These are phyloP conservation scores for Tulasnella sp. DNA, from an alignment of 768 basidiomycete genomes.

Conservation along the genomic window DNA sequence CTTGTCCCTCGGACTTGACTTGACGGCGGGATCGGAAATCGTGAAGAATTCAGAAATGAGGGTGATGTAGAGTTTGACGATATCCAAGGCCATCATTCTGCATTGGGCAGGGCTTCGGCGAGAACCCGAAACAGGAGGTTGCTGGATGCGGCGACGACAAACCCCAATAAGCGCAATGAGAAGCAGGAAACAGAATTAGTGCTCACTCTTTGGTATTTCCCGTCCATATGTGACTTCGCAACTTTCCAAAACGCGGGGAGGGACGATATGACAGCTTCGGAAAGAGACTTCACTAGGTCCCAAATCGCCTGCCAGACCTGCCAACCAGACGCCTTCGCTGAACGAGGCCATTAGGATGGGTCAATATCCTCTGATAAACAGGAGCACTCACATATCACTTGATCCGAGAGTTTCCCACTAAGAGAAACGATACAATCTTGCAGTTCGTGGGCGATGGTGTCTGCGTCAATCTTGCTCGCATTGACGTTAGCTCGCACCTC, in stretches of 20 bases:
- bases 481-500: conserved; percentile 1
- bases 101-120: conserved; percentile 75
- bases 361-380: neutral
- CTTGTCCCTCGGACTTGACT: conserved; percentile 21
- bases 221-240: conserved; percentile 80
- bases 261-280: conserved; percentile 69
- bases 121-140: conserved; percentile 31
- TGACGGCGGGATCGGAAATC: conserved; percentile 65
- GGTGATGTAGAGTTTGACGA: conserved; percentile 74
- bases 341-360: neutral
- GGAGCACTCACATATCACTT: conserved; percentile 38
- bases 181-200: neutral
- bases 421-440: conserved; percentile 45
- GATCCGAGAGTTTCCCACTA: conserved; percentile 52
- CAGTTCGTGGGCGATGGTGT: conserved; percentile 44
- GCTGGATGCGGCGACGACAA: conserved; percentile 20
- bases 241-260: conserved; percentile 94
- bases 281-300: conserved; percentile 72
- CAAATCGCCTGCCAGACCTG: conserved; percentile 72
- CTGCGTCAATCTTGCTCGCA: conserved; percentile 36
- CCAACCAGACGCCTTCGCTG: conserved; percentile 59
- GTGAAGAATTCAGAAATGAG: conserved; percentile 77
- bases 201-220: conserved; percentile 76
- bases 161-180: conserved; percentile 21
- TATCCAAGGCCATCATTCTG: conserved; percentile 75